Evolutionary conservation across 805 yeast genomes (phyloP), one percentile per base, ranked within the genome.

Genomic region (Kluyveromyces wickerhamii): DNA sequence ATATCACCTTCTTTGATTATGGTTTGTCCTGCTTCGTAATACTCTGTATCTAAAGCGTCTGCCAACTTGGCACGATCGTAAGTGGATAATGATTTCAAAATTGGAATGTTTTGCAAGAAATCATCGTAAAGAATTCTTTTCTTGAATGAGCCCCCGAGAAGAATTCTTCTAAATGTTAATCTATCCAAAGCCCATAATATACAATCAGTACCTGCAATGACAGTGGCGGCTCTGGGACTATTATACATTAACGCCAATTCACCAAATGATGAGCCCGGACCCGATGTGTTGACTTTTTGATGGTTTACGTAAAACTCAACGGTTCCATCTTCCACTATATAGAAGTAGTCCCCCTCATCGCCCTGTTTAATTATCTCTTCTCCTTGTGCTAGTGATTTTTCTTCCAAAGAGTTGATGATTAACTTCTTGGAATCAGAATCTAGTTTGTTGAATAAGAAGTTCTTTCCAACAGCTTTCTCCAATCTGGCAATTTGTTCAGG

Each of bases 241-340:
- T 92, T 89, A 66, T 92, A 89, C 95, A 92, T 87, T 49, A 92
- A 71, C 3, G 98, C 98, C 52, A 92, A 71, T 61, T 92, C 98
- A 54, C 98, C 98, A 61, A 92, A 92, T 29, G 89, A 79, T 4
- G 94, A 75, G 5, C 97, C 96, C 25, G 85, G 77, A 7, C 84
- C 80, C n/a, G 84, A 71, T 1, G 81, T 66, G 53, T 74, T 79
- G 24, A 87, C 89, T 50, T 76, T 72, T 28, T 70, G 56, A 15
- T 57, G 62, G 55, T 85, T 74, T 21, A 82, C 88, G 47, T 69
- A 71, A 51, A 77, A 88, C 42, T 85, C 89, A 37, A 92, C 96
- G 2, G 69, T 61, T 37, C 98, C 98, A 5, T 66, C 59, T 60
- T 88, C 96, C 37, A 88, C 74, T 27, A 88, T 77, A 59, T 87